phyloP scores from a whole-genome alignment of 805 yeast genomes.

The Nakazawaea holstii region DNA sequence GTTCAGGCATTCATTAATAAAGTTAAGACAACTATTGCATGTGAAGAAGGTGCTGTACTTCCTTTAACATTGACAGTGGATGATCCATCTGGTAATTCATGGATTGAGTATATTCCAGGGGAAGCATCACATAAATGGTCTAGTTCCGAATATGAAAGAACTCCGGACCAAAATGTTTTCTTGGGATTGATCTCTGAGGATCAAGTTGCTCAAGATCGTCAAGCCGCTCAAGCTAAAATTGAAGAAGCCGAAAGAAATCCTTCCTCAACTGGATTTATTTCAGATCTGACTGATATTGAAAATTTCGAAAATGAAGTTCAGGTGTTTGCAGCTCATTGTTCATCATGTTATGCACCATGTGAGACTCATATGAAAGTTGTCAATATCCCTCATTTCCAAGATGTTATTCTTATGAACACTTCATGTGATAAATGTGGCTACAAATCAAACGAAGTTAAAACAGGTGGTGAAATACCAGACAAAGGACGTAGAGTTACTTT shows the following conservation, averaged over 20 bases:
- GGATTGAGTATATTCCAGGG: conserved; percentile 86
- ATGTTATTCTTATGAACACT: conserved; percentile 94
- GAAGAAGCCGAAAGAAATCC: conserved; percentile 27
- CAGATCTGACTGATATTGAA: conserved; percentile 76
- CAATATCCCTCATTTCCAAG: conserved; percentile 96
- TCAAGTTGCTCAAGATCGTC: conserved; percentile 52
- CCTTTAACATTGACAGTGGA: conserved; percentile 79
- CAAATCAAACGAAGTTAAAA: conserved; percentile 95
- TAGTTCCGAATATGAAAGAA: conserved; percentile 71
- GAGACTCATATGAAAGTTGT: conserved; percentile 96
- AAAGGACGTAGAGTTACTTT: conserved; percentile 73
- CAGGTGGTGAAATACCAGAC: conserved; percentile 94
- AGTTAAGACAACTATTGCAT: conserved; percentile 56
- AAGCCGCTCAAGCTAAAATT: conserved; percentile 24
- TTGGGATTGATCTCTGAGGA: conserved; percentile 77
- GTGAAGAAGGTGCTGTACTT: conserved; percentile 51
- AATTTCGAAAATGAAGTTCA: conserved; percentile 88
- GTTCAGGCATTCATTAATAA: conserved; percentile 64
- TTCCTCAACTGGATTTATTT: conserved; percentile 50
- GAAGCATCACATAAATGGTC: conserved; percentile 91
- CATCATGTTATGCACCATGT: conserved; percentile 77
- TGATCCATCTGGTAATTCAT: conserved; percentile 97
- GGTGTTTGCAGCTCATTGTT: conserved; percentile 87
- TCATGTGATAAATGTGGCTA: conserved; percentile 90
- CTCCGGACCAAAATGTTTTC: conserved; percentile 81